Evolutionary conservation across 208 protist species (phyloP).

Genomic region (Trypanosoma platydactyli): DNA sequence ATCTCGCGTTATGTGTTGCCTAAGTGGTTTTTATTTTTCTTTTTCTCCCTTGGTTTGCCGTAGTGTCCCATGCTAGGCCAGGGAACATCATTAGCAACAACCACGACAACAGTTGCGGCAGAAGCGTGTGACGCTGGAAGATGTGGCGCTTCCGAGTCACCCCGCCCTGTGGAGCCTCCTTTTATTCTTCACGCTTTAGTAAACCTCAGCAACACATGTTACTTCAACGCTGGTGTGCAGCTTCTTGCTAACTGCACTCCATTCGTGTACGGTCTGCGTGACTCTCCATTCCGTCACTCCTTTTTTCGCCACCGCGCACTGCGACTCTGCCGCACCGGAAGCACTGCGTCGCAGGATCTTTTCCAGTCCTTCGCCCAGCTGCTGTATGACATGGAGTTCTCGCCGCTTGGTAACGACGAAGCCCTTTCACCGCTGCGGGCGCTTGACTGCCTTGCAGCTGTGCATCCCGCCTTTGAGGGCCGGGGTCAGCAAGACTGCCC

Average conservation of each 20-base stretch:
- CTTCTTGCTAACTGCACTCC: slow-evolving; percentile 88
- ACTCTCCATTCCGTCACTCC: slow-evolving; percentile 38
- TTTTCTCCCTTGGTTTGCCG: slow-evolving; percentile 5
- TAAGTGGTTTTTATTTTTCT: slow-evolving; percentile 8
- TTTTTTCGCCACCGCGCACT: slow-evolving; percentile 7
- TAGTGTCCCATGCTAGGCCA: background rate
- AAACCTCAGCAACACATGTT: slow-evolving; percentile 98
- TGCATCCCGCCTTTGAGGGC: slow-evolving; percentile 79
- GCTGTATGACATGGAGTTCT: slow-evolving; percentile 62
- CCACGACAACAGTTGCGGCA: background rate
- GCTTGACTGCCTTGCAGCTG: slow-evolving; percentile 54
- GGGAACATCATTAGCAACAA: no score
- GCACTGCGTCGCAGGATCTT: slow-evolving; percentile 37
- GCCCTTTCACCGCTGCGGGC: slow-evolving; percentile 49
- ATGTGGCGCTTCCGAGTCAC: background rate
- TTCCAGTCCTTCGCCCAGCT: slow-evolving; percentile 53
- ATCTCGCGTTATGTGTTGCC: no score
- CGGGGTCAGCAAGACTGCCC: slow-evolving; percentile 85
- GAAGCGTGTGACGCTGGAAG: background rate
- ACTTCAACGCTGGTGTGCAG: slow-evolving; percentile 96
- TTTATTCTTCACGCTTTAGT: slow-evolving; percentile 79
- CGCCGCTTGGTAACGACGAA: slow-evolving; percentile 14
- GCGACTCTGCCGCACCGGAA: slow-evolving; percentile 33
- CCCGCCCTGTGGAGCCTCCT: slow-evolving; percentile 6
- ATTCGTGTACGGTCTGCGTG: slow-evolving; percentile 64